Base-by-base conservation (phyloP, 2,329 filamentous ascomycete species). In the Cryoendolithus antarcticus region DNA sequence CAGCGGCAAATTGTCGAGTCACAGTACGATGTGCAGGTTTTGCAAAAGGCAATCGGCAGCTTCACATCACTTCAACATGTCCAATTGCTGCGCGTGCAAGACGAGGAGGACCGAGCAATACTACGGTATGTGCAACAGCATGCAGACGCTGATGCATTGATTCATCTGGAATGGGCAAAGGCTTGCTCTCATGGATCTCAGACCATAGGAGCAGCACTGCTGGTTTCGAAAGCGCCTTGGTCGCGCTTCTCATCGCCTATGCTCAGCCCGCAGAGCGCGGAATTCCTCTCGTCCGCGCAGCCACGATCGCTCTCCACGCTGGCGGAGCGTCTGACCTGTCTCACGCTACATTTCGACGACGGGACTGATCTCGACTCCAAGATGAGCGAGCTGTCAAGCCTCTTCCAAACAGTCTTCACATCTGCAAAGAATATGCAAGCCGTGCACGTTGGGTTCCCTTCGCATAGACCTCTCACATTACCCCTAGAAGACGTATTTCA, bases 371-470 rank as follows among this genome's bases (percentile, higher is more conserved):
- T 80, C 10, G 72, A 75, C 44, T 60, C 64, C 24, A 70, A 70
- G 41, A 75, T 80, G 62, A 60, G 62, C 13, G 66, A 72, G 42
- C 61, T 82, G 0, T 77, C 76, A 3, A 56, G 56, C 3, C 61
- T 76, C 6, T 80, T 80, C 46, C 64, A 65, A 32, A 65, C 63
- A 4, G 66, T 81, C 15, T 79, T 82, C 49, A 62, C 57, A 3
- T 67, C 71, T 7, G 74, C 77, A 4, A 67, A 65, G 38, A 75
- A 76, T 42, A 70, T 82, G 49, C 67, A 73, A 42, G 70, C 74
- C 12, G 62, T 82, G n/a, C 76, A 82, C 48, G 65, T 82, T 28
- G 76, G 77, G 3, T 82, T 81, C 47, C 72, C 74, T 1, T 67
- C 70, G 5, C 65, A 72, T 40, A 55, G 64, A 11, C 75, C 75